Evolutionary conservation across 1,139 yeast species (phyloP), one percentile per base, ranked within the genome.

Genomic region (Yamadazyma oceani): DNA sequence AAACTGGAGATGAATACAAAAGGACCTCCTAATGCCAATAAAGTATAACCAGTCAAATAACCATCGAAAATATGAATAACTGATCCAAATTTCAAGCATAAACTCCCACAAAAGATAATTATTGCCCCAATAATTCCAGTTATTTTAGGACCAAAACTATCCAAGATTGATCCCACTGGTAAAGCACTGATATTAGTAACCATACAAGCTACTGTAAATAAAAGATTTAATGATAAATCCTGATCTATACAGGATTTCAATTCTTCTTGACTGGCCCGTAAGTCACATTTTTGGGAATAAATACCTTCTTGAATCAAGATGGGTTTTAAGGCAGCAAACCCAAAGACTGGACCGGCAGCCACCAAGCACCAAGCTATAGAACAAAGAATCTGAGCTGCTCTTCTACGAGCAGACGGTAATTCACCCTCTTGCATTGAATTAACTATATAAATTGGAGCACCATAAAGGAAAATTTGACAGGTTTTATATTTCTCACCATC

Each of bases 341-440:
- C 95, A 68, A 90, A 90, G 9, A 89, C 83, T 1, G 95, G 89
- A 2, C 97, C 97, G 0, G 96, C 96, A 2, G 96, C 90, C 27
- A 88, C 66, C 17, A 89, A 65, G 62, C 97, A 89, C 96, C 96
- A 89, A 1, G 72, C 47, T 24, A 87, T 78, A 25, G 97, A 90
- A 59, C 95, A 85, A 12, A 48, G 19, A 12, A 61, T 51, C 40
- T 62, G 68, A 17, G 57, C 48, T 8, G 60, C 41, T 42, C 64
- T 51, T 39, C 50, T 52, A 14, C 38, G 49, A 7, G 39, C 41
- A 41, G 60, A 41, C n/a, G 57, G 57, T 21, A 43, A 26, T 26
- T 26, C 30, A 6, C 7, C 4, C n/a, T 27, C 30, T 8, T 19
- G 9, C 30, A 27, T 15, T 27, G 26, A 26, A 29, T 40, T 31